A percentile compares a stretch with the other conserved stretches of the same genome.
phyloP scores from a whole-genome alignment of 2,329 filamentous ascomycete genomes.

The Aspergillus bombycis region DNA sequence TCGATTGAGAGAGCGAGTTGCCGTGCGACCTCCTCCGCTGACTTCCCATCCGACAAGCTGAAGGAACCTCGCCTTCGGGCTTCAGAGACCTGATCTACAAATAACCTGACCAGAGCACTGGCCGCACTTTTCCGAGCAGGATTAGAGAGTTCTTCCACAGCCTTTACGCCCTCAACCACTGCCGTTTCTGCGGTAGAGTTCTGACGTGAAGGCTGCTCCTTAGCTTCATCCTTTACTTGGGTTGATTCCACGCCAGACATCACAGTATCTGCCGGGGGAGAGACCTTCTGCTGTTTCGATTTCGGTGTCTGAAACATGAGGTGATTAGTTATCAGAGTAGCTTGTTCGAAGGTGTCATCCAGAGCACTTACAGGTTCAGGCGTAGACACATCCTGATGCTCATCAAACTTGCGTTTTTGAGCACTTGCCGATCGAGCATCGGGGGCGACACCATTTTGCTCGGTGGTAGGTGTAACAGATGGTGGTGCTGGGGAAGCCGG shows the following conservation, averaged over 20 bases:
- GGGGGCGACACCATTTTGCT: conserved; percentile 31
- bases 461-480: conserved; percentile 26
- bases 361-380: conserved; percentile 36
- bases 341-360: background rate
- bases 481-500: conserved; percentile 19
- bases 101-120: conserved; percentile 69
- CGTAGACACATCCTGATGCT: conserved; percentile 33
- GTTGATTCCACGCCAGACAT: conserved; percentile 29
- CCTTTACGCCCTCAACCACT: conserved; percentile 36
- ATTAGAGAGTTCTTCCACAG: conserved; percentile 59
- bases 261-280: conserved; percentile 29
- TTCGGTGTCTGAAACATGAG: conserved; percentile 40
- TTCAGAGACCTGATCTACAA: conserved; percentile 66
- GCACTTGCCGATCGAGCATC: conserved; percentile 32
- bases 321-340: conserved; percentile 36
- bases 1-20: conserved; percentile 79
- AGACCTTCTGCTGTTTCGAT: conserved; percentile 45
- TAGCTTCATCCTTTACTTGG: conserved; percentile 37
- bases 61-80: conserved; percentile 69
- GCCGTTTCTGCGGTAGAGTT: conserved; percentile 35
- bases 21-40: conserved; percentile 67
- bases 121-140: conserved; percentile 69
- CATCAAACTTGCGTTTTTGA: conserved; percentile 51
- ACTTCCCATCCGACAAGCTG: conserved; percentile 64
- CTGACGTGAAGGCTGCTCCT: conserved; percentile 30